Percentiles rank a stretch among this genome's conserved stretches.
Conservation (phyloP, 1,139 yeast species). For the Suhomyces panamericanus region DNA sequence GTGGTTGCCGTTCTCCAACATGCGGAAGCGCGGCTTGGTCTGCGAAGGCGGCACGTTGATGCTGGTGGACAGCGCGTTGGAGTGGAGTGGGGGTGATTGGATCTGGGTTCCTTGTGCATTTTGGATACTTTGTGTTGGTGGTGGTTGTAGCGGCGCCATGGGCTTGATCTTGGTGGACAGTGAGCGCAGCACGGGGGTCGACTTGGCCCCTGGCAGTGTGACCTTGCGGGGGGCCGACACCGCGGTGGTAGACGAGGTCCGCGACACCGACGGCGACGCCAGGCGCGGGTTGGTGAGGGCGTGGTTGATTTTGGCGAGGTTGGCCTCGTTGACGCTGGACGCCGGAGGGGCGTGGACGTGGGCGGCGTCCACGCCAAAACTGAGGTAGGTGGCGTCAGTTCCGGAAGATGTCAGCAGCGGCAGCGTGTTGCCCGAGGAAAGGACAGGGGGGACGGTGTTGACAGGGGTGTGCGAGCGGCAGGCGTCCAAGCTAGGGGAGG, state of each 20-base stretch:
- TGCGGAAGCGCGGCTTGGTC: constrained; percentile 45
- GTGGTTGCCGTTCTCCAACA: constrained; percentile 68
- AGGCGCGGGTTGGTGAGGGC: constrained; percentile 9
- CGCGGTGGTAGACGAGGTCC: constrained; percentile 19
- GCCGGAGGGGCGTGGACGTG: constrained; percentile 9
- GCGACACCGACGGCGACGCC: constrained; percentile 17
- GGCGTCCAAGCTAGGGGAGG: constrained; percentile 13
- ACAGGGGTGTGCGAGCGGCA: constrained; percentile 17
- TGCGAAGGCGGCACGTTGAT: constrained; percentile 2
- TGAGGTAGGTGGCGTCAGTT: constrained; percentile 14
- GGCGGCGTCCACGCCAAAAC: constrained; percentile 8
- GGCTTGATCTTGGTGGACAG: constrained; percentile 14
- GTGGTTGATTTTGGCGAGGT: constrained; percentile 9
- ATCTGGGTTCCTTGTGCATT: not conserved
- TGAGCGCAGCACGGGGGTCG: constrained; percentile 16
- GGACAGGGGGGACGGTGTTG: constrained; percentile 12
- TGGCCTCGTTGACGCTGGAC: constrained; percentile 8
- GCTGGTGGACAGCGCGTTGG: constrained; percentile 13
- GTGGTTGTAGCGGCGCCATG: not conserved
- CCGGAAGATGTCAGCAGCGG: constrained; percentile 8
- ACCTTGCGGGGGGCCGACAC: constrained; percentile 6
- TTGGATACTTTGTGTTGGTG: not conserved
- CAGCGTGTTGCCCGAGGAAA: not conserved
- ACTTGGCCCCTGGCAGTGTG: constrained; percentile 10
- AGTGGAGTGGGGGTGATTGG: not conserved